Evolutionary conservation across 805 yeast genomes (phyloP), one percentile per base, ranked within the genome.

Genomic region (Kazachstania africana): DNA sequence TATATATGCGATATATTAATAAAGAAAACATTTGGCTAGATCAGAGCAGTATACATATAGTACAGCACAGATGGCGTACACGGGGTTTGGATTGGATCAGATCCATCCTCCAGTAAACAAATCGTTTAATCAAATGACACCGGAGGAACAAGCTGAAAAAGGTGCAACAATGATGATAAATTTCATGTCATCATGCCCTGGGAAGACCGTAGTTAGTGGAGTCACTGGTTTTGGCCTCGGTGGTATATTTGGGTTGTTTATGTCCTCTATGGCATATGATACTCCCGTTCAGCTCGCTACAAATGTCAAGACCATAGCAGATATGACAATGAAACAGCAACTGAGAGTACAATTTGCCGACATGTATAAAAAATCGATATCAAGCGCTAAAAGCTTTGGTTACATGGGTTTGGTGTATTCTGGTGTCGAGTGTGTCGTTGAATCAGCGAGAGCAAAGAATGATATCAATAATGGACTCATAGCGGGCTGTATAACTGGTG

Each of bases 401-500:
- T 81, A 75, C 49, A 81, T 87, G 43, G 96, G 97, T 48, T 70
- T 80, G 65, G 77, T 88, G 18, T 87, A 79, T 55, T 71, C 94
- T 5, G 96, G 95, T 27, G 88, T 85, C 2, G 97, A 87, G 52
- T 87, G 97, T 63, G 68, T 76, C 27, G 72, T 87, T 30, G 96
- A 87, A 55, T 73, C 91, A 18, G 47, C 73, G 32, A 67, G 97
- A 46, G 96, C 94, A 2, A 85, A 82, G 48, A 85, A 80, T 48
- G 98, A 91, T 56, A 71, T 88, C 8, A 84, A 78, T 60, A 91
- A 91, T 53, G 95, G 96, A 27, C 73, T 83, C 3, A 68, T 73
- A 27, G 97, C 97, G 4, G 98, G 98, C 2, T 91, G 96, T 59
- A 64, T 88, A 23, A 91, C 98, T 1, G 98, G 98, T 27, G 98